Evolutionary conservation across 2,329 filamentous ascomycete genomes (phyloP).

Genomic region (Penicillium polonicum): DNA sequence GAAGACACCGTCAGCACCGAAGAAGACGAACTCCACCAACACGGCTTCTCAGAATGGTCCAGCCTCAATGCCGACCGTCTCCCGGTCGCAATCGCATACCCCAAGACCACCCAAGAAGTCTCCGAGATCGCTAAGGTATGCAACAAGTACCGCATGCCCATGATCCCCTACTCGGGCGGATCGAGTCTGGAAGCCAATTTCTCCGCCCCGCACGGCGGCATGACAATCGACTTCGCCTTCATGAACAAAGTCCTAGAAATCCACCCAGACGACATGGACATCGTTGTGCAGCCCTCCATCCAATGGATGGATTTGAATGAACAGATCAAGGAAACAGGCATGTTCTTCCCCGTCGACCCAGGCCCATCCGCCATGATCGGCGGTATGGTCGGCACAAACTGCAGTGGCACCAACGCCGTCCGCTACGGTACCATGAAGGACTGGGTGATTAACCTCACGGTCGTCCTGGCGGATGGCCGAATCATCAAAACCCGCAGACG

Average conservation of each 20-base stretch:
- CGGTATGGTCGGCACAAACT: slow-evolving; percentile 67
- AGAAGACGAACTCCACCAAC: slow-evolving; percentile 60
- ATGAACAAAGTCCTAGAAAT: slow-evolving; percentile 82
- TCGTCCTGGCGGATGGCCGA: slow-evolving; percentile 67
- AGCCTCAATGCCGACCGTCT: slow-evolving; percentile 63
- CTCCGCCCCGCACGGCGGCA: slow-evolving; percentile 78
- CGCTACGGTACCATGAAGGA: slow-evolving; percentile 76
- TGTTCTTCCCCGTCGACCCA: slow-evolving; percentile 91
- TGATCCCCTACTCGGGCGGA: slow-evolving; percentile 84
- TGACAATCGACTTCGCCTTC: slow-evolving; percentile 83
- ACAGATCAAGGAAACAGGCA: slow-evolving; percentile 66
- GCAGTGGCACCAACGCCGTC: slow-evolving; percentile 60
- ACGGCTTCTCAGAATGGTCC: slow-evolving; percentile 71
- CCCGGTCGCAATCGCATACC: slow-evolving; percentile 65
- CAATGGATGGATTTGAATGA: slow-evolving; percentile 91
- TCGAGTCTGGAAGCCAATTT: slow-evolving; percentile 89
- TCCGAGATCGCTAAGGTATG: slow-evolving; percentile 67
- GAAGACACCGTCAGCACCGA: slow-evolving; percentile 63
- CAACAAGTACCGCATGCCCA: slow-evolving; percentile 74
- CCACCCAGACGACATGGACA: slow-evolving; percentile 85
- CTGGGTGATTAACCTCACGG: slow-evolving; percentile 69
- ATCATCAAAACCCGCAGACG: slow-evolving; percentile 61
- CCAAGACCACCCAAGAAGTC: slow-evolving; percentile 64
- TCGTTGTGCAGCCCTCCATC: slow-evolving; percentile 86
- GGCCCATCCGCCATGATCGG: slow-evolving; percentile 62